Evolutionary conservation across 257 asterid species (phyloP).

Genomic region (Buddleja alternifolia): DNA sequence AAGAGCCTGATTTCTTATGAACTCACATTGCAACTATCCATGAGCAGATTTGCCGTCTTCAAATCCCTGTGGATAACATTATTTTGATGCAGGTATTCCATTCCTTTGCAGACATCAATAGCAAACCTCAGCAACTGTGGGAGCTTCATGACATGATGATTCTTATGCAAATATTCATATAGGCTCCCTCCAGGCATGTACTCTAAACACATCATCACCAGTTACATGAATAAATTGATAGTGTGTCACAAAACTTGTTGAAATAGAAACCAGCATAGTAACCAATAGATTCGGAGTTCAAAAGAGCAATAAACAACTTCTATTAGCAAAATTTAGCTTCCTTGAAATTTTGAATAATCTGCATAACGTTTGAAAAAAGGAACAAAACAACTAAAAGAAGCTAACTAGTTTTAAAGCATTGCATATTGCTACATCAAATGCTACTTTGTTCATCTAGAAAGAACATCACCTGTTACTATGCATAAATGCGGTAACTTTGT

Average conservation of each 20-base stretch:
- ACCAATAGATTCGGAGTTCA: constrained; percentile 2
- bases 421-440: neutral
- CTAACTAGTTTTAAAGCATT: constrained; percentile 13
- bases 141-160: constrained; percentile 58
- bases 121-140: constrained; percentile 74
- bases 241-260: neutral
- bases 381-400: constrained; percentile 19
- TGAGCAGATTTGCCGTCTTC: constrained; percentile 86
- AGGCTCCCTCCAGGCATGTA: constrained; percentile 92
- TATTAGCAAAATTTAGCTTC: constrained; percentile 16
- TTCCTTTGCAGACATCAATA: constrained; percentile 88
- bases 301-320: neutral
- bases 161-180: constrained; percentile 72
- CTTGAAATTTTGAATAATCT: neutral
- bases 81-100: constrained; percentile 87
- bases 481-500: constrained; percentile 74
- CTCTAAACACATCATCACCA: constrained; percentile 49
- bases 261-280: constrained; percentile 7
- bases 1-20: neutral
- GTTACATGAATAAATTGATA: constrained; percentile 29
- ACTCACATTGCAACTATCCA: constrained; percentile 72
- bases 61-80: constrained; percentile 86
- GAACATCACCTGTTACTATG: constrained; percentile 79
- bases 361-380: neutral
- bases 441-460: constrained; percentile 27